A percentile compares a stretch with the other conserved stretches of the same genome.
phyloP scores from a whole-genome alignment of 495 filamentous ascomycete species.

The Rhypophila decipiens region DNA sequence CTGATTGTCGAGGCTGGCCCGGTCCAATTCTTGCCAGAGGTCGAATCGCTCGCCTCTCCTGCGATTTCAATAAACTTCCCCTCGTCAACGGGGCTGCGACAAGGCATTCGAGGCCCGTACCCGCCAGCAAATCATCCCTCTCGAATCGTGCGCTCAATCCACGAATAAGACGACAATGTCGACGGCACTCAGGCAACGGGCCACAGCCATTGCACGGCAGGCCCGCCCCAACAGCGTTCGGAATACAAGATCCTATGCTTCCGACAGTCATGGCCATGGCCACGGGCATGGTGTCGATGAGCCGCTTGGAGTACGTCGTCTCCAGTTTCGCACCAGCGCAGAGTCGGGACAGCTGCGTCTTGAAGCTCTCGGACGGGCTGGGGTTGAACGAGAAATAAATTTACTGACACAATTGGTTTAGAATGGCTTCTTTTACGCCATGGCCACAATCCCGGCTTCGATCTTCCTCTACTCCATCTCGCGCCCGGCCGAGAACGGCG shows the following conservation, averaged over 20 bases:
- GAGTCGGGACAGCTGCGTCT: no score
- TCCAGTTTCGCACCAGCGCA: no score
- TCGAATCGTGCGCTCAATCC: not conserved
- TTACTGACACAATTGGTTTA: conserved; percentile 21
- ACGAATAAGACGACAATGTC: not conserved
- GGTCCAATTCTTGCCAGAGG: not conserved
- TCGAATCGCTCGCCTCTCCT: not conserved
- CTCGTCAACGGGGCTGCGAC: not conserved
- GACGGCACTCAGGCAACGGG: conserved; percentile 40
- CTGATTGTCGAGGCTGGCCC: not conserved
- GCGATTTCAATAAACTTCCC: not conserved
- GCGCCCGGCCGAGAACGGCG: conserved; percentile 36
- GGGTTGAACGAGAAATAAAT: no score
- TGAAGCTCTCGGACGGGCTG: no score
- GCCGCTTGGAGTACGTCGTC: conserved; percentile 37
- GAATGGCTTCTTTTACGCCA: conserved; percentile 33
- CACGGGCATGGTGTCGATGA: conserved; percentile 35
- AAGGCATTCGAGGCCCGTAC: not conserved
- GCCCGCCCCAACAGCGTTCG: conserved; percentile 22
- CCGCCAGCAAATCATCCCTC: not conserved
- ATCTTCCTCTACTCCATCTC: conserved; percentile 34
- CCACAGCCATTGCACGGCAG: conserved; percentile 29
- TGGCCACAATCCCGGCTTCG: conserved; percentile 25
- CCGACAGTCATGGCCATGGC: conserved; percentile 31
- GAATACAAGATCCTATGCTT: conserved; percentile 37